phyloP scores from a whole-genome alignment of 2,329 filamentous ascomycete genomes.

The Dothideomycetes sp. region DNA sequence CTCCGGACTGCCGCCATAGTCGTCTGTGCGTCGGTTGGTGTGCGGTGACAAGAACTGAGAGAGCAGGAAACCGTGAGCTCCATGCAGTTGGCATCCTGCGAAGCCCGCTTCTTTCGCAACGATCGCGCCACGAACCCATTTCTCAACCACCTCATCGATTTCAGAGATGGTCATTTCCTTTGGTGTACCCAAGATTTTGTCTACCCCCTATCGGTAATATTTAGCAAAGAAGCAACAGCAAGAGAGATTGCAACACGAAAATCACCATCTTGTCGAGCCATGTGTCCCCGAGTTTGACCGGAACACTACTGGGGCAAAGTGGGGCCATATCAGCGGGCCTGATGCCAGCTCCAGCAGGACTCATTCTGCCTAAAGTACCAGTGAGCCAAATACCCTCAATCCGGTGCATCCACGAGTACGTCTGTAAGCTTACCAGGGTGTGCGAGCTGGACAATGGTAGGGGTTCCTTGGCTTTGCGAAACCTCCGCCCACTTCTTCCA shows the following conservation, averaged over 20 bases:
- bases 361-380: constrained; percentile 23
- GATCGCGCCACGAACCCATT: constrained; percentile 43
- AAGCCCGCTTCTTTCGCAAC: constrained; percentile 40
- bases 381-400: not conserved
- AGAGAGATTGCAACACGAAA: no score
- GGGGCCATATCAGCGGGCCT: constrained; percentile 23
- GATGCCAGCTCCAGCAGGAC: constrained; percentile 27
- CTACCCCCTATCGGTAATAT: not conserved
- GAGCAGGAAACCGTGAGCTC: constrained; percentile 40
- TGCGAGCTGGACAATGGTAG: constrained; percentile 32
- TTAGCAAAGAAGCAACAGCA: no score
- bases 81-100: constrained; percentile 43
- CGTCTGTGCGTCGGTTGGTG: constrained; percentile 37
- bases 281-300: constrained; percentile 27
- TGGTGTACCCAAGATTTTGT: constrained; percentile 37
- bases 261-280: constrained; percentile 22
- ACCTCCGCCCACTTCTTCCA: constrained; percentile 24
- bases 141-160: constrained; percentile 40
- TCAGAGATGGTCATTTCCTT: constrained; percentile 45
- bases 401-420: no score
- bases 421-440: constrained; percentile 32
- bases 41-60: constrained; percentile 29
- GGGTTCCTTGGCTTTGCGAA: constrained; percentile 29
- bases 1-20: constrained; percentile 35
- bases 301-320: constrained; percentile 29